These are phyloP conservation scores for Chalaropsis ovoidea DNA, from an alignment of 2,329 filamentous ascomycete species.

Conservation along the genomic window DNA sequence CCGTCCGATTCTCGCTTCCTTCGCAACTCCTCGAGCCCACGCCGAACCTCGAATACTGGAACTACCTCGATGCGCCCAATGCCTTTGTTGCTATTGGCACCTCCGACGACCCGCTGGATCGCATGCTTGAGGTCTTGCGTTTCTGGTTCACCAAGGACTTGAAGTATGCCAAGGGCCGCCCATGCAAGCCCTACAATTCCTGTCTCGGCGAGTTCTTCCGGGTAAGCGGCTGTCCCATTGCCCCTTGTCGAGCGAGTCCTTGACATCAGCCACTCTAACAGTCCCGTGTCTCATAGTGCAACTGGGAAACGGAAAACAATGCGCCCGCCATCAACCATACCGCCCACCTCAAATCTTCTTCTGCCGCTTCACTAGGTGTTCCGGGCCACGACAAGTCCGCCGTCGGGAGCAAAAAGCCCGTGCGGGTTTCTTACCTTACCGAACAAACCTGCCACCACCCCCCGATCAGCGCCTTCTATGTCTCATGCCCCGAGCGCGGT, in stretches of 20 bases:
- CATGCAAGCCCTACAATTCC: conserved; percentile 98
- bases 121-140: conserved; percentile 86
- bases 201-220: conserved; percentile 95
- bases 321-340: conserved; percentile 53
- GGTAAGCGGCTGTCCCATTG: conserved; percentile 41
- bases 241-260: neutral
- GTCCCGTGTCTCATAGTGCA: conserved; percentile 50
- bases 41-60: conserved; percentile 98
- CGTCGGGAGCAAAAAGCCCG: conserved; percentile 39
- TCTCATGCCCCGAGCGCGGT: conserved; percentile 84
- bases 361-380: conserved; percentile 43
- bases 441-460: conserved; percentile 98
- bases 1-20: conserved; percentile 90
- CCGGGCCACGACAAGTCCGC: conserved; percentile 38
- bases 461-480: conserved; percentile 89
- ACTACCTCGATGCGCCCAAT: conserved; percentile 90
- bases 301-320: conserved; percentile 83
- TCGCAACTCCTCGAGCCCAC: conserved; percentile 92
- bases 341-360: conserved; percentile 38
- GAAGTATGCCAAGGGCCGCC: conserved; percentile 97
- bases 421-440: conserved; percentile 86
- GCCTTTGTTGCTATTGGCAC: conserved; percentile 76
- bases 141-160: conserved; percentile 99
- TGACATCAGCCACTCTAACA: conserved; percentile 11
- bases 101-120: conserved; percentile 80